Base-by-base conservation (phyloP, 768 basidiomycete species). In the Leccinum disarticulatum region DNA sequence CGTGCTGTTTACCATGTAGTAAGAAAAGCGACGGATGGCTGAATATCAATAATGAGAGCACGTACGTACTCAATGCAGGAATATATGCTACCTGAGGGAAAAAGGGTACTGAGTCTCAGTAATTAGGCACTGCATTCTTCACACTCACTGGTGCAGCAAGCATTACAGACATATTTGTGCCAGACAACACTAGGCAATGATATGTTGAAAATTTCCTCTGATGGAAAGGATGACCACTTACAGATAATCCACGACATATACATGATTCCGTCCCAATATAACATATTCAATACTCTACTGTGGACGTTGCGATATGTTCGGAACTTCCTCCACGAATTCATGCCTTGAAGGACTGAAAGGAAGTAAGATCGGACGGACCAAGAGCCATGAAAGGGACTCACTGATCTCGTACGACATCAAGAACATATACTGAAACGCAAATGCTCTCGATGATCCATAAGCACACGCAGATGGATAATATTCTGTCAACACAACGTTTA, bases 191-290 rank as follows among this genome's bases (percentile, higher is more conserved):
- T 70, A 38, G 15, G 7, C 3, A 3, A 17, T 19, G 0, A 49
- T 25, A 27, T 22, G 22, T 22, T 22, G 1, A 46, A 9, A 19
- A 55, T 9, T 2, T 8, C 27, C 13, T 17, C n/a, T 8, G 8
- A 22, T 4, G 10, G 10, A 8, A 19, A 55, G 2, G 10, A 7
- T 27, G 11, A 10, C 31, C 13, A 2, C 63, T 51, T 28, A 72
- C 69, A 2, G 17, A 69, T 72, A 11, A 66, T 47, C 46, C 66
- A 60, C 49, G 54, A 58, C 68, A 70, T 70, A n/a, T 72, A 70
- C 57, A 62, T n/a, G 41, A 72, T 69, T 10, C 69, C 70, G 4
- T 67, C 70, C 70, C 67, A 65, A 47, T 70, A 70, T 1, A 70
- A 48, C 7, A 63, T 64, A 46, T 55, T 65, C 52, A 72, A 41